Evolutionary conservation across 2,329 filamentous ascomycete species (phyloP).

Genomic region (Diaporthe australafricana): DNA sequence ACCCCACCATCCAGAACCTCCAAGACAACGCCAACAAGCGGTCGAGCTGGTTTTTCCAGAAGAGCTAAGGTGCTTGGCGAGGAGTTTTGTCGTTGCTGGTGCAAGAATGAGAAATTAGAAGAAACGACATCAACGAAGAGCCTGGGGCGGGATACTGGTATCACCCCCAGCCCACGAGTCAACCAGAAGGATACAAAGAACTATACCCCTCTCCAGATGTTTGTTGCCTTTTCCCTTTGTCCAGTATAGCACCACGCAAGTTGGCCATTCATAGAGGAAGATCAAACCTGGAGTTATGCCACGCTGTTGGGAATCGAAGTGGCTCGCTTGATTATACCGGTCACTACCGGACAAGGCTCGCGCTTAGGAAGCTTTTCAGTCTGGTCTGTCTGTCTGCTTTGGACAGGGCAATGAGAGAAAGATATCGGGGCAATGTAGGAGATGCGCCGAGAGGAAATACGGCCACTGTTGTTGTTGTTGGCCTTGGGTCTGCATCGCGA

Average conservation of each 20-base stretch:
- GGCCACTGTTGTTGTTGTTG: not conserved
- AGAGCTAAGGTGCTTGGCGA: conserved; percentile 50
- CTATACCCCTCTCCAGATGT: conserved; percentile 32
- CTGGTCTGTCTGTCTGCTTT: conserved; percentile 17
- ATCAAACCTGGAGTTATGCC: conserved; percentile 21
- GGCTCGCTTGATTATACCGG: conserved; percentile 30
- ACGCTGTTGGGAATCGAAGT: conserved; percentile 16
- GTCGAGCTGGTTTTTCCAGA: conserved; percentile 81
- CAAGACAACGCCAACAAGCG: conserved; percentile 71
- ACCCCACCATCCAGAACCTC: conserved; percentile 68
- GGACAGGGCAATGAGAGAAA: not conserved
- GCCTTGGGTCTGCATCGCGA: conserved; percentile 30
- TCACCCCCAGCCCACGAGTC: conserved; percentile 22
- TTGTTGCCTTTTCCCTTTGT: conserved; percentile 34
- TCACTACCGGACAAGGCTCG: not conserved
- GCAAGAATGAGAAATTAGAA: conserved; percentile 18
- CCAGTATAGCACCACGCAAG: conserved; percentile 30
- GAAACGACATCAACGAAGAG: conserved; percentile 23
- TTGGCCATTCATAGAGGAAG: conserved; percentile 33
- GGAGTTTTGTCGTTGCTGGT: conserved; percentile 13
- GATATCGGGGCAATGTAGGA: not conserved
- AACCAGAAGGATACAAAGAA: conserved; percentile 33
- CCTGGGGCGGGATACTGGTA: conserved; percentile 31
- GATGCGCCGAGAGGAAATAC: conserved; percentile 13
- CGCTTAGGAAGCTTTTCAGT: conserved; percentile 12